phyloP scores from a whole-genome alignment of 1,139 yeast genomes.

The Zhuliangozyma parablackwelliae region DNA sequence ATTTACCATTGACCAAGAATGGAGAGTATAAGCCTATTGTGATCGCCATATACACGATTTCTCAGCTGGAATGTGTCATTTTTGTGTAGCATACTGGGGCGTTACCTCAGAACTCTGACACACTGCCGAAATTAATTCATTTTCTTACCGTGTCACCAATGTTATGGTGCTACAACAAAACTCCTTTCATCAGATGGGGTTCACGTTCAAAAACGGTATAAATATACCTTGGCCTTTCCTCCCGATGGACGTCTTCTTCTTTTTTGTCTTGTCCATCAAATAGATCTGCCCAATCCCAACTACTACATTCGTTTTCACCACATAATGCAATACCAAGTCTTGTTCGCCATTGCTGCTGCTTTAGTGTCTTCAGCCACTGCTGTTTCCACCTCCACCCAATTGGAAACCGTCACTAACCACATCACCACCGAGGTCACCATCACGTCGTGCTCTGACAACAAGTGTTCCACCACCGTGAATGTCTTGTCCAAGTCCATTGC shows the following conservation, averaged over 20 bases:
- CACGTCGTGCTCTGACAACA: constrained; percentile 38
- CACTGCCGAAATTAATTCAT: too few species aligned
- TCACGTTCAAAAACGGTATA: too few species aligned
- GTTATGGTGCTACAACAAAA: too few species aligned
- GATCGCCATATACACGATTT: too few species aligned
- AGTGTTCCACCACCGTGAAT: constrained; percentile 24
- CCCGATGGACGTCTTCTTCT: too few species aligned
- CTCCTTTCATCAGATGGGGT: too few species aligned
- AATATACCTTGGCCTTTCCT: background rate
- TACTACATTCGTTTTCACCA: constrained; percentile 12
- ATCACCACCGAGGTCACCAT: constrained; percentile 37
- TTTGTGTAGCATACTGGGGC: too few species aligned
- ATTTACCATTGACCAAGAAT: too few species aligned
- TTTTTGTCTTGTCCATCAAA: background rate
- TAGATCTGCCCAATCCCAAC: constrained; percentile 1
- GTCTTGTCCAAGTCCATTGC: constrained; percentile 25
- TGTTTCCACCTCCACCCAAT: constrained; percentile 13
- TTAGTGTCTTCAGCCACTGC: constrained; percentile 18
- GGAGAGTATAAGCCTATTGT: too few species aligned
- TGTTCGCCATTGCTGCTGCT: constrained; percentile 28
- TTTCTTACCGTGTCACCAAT: too few species aligned
- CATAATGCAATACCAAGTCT: constrained; percentile 29
- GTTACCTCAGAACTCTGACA: too few species aligned
- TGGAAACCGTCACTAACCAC: constrained; percentile 29
- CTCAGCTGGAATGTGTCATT: too few species aligned